Percentiles rank a stretch among this genome's conserved stretches.
These are phyloP conservation scores for Suillus spraguei DNA, from an alignment of 768 basidiomycete species.

Conservation along the genomic window DNA sequence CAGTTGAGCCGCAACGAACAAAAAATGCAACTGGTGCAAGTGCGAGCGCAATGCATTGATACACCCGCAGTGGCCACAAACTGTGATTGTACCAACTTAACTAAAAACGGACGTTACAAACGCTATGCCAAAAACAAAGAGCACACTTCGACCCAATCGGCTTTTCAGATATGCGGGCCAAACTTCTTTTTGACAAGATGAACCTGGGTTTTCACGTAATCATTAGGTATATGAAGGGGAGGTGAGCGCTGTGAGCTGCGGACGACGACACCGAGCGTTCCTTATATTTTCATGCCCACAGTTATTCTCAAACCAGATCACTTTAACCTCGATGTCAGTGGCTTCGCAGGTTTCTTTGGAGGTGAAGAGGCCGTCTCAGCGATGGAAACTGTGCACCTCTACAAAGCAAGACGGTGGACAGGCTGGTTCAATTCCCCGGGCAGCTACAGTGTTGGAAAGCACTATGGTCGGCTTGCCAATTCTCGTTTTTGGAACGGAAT, in stretches of 20 bases:
- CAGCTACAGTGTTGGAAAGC: constrained; percentile 37
- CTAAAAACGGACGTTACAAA: too few species aligned
- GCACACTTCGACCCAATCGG: too few species aligned
- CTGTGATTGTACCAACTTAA: too few species aligned
- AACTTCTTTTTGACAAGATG: too few species aligned
- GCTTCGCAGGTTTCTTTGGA: constrained; percentile 40
- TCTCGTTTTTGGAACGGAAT: constrained; percentile 34
- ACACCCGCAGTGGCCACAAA: too few species aligned
- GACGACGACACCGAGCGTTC: constrained; percentile 9
- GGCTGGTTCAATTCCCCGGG: constrained; percentile 42
- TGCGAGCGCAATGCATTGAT: too few species aligned
- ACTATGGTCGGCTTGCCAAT: constrained; percentile 31
- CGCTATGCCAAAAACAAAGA: too few species aligned
- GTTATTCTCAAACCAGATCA: constrained; percentile 11
- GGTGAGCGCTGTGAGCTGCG: too few species aligned
- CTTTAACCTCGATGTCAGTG: constrained; percentile 32
- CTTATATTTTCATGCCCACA: constrained; percentile 8
- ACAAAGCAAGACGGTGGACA: constrained; percentile 32
- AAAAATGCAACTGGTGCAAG: too few species aligned
- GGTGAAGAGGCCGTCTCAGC: constrained; percentile 41
- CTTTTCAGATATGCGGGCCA: too few species aligned
- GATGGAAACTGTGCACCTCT: constrained; percentile 38
- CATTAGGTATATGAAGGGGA: not conserved
- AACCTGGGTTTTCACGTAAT: too few species aligned
- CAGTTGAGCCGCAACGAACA: too few species aligned